Base-by-base conservation (phyloP, 768 basidiomycete genomes). In the Suillus fuscotomentosus region DNA sequence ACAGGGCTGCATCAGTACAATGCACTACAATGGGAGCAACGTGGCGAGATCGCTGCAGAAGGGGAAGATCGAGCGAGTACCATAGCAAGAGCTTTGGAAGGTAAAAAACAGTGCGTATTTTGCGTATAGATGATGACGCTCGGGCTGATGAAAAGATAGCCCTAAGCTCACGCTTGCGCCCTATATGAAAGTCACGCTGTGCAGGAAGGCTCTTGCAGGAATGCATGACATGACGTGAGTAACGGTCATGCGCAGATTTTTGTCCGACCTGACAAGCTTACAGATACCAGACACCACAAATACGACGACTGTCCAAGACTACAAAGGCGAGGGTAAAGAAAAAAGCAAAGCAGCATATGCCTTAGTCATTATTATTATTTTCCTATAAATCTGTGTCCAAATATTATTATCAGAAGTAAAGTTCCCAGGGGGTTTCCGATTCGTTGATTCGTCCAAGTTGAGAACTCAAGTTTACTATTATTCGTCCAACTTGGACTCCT, bases 1-100 rank as follows among this genome's bases (percentile, higher is more conserved):
- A 73, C 75, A 4, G 91, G 91, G 3, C 74, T 94, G 41, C 84
- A 91, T 70, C 92, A 94, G 71, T 93, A 92, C 76, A 94, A 92
- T 67, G 83, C 90, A 62, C 75, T 92, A 13, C 84, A 86, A 0
- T 83, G 70, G 50, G 73, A 92, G 34, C 67, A 60, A 20, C 68
- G 27, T 60, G 68, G 60, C 22, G 38, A 41, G 27, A 68, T 72
- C 14, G 66, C 72, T 4, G 73, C 71, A 41, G 76, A 77, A 15
- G 77, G 80, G 51, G 76, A 79, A 1, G 68, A 72, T 8, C 76
- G 70, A 60, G 60, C 63, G n/a, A 60, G 69, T 59, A 67, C 72
- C 27, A 54, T 79, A 38, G 47, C 63, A 1, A 68, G 75, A n/a
- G 84, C 83, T 3, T 71, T 92, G 48, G 77, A 81, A 45, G 88